Evolutionary conservation across 2,329 filamentous ascomycete species (phyloP).

Genomic region (Fusarium stilboides): DNA sequence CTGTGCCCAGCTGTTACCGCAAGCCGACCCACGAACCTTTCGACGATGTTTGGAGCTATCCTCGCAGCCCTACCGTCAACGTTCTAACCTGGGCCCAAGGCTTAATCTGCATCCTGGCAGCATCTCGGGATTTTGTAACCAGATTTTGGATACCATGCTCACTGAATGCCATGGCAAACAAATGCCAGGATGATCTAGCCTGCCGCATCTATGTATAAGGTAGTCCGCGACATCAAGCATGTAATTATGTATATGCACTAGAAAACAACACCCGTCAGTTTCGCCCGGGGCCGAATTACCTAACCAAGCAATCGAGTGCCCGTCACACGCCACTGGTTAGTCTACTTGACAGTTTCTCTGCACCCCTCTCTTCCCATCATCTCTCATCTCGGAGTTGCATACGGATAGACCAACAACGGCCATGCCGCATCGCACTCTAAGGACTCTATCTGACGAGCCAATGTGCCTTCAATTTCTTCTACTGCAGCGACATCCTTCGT

Average conservation of each 20-base stretch:
- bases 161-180: slow-evolving; percentile 23
- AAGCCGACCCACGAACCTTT: slow-evolving; percentile 35
- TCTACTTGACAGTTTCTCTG: slow-evolving; percentile 20
- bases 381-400: slow-evolving; percentile 34
- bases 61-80: slow-evolving; percentile 49
- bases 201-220: slow-evolving; percentile 17
- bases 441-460: slow-evolving; percentile 49
- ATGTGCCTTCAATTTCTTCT: slow-evolving; percentile 52
- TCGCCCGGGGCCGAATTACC: slow-evolving; percentile 11
- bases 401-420: slow-evolving; percentile 44
- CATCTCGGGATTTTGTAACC: slow-evolving; percentile 25
- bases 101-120: slow-evolving; percentile 39
- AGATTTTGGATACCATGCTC: slow-evolving; percentile 24
- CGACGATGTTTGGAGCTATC: slow-evolving; percentile 41
- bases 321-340: slow-evolving; percentile 32
- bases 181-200: slow-evolving; percentile 14
- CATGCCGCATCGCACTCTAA: slow-evolving; percentile 45
- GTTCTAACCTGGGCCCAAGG: slow-evolving; percentile 24
- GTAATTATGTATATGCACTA: slow-evolving; percentile 10
- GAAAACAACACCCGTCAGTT: slow-evolving; percentile 34
- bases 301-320: slow-evolving; percentile 10
- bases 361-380: slow-evolving; percentile 37
- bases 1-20: slow-evolving; percentile 37
- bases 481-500: slow-evolving; percentile 52
- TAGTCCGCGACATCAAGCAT: slow-evolving; percentile 18